Conservation (phyloP, 2,329 filamentous ascomycete genomes). For the Aspergillus pseudoglaucus region DNA sequence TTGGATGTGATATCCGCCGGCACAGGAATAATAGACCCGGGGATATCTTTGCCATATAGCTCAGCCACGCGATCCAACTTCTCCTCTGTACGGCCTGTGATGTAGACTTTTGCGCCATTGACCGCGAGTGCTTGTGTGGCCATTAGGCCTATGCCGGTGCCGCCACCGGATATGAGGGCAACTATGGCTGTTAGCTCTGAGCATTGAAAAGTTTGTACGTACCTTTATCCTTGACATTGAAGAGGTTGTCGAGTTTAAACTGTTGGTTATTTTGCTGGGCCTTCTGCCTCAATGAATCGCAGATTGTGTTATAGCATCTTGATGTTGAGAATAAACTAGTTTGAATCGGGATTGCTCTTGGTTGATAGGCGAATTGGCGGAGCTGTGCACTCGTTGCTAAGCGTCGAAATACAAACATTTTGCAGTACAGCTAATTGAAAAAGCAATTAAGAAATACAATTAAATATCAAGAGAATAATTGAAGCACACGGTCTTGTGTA, state of each 20-base stretch:
- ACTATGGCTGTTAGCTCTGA: slow-evolving; percentile 25
- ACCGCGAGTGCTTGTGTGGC: slow-evolving; percentile 52
- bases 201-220: neutral
- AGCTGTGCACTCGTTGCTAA: neutral
- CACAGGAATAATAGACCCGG: slow-evolving; percentile 55
- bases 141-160: slow-evolving; percentile 62
- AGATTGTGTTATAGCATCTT: neutral
- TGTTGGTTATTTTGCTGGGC: slow-evolving; percentile 35
- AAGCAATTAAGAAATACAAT: neutral
- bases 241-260: slow-evolving; percentile 47
- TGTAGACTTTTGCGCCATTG: slow-evolving; percentile 58
- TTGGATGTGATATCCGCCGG: slow-evolving; percentile 61
- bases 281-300: slow-evolving; percentile 10
- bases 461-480: neutral
- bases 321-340: neutral
- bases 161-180: slow-evolving; percentile 55
- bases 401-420: neutral
- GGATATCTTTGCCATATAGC: slow-evolving; percentile 39
- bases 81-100: slow-evolving; percentile 46
- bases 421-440: neutral
- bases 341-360: neutral
- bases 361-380: neutral
- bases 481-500: neutral
- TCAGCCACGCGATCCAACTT: slow-evolving; percentile 31
- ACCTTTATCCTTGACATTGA: slow-evolving; percentile 47